Evolutionary conservation across 2,329 filamentous ascomycete genomes (phyloP), one percentile per base, ranked within the genome.

Genomic region (Cladorrhinum sp.): DNA sequence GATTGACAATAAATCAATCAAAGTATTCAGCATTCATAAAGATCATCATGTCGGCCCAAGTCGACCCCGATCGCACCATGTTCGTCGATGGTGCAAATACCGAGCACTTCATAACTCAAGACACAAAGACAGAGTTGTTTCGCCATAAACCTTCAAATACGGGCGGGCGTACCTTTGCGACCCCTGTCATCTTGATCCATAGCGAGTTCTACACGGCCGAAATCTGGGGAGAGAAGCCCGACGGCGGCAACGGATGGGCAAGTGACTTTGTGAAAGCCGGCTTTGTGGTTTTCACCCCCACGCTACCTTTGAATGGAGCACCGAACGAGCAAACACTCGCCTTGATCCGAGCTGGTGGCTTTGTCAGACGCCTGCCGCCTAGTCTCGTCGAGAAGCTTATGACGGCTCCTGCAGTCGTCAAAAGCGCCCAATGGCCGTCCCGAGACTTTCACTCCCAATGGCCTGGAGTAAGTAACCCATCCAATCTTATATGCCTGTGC

Each of bases 371-470:
- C 3, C 51, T 53, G 5, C 52, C 58, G 5, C 55, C 62, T n/a
- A 55, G 63, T 9, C 18, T 65, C 3, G 59, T 76, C 1, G 71
- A 76, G 58, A 53, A 50, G 12, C 68, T 70, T 4, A 66, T 76
- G 26, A 79, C 76, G 0, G 73, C 72, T 1, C 67, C 72, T 0
- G 67, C 63, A 18, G 62, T 66, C 16, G 53, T 51, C 2, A 58
- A 62, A 5, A 39, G 30, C 10, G 30, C 58, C 53, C 58, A 66
- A 33, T 73, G 71, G 67, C 62, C 65, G 0, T 68, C 68, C 21
- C 72, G 73, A 0, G 16, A 42, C 0, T 28, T 68, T 1, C 77
- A 79, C 26, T 61, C 68, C 1, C 74, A 76, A 56, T 79, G 77
- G 76, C 75, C 77, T 10, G 76, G 75, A 14, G 58, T 63, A 53